Conservation (phyloP, 306 rosid species). For the Luffa acutangula region DNA sequence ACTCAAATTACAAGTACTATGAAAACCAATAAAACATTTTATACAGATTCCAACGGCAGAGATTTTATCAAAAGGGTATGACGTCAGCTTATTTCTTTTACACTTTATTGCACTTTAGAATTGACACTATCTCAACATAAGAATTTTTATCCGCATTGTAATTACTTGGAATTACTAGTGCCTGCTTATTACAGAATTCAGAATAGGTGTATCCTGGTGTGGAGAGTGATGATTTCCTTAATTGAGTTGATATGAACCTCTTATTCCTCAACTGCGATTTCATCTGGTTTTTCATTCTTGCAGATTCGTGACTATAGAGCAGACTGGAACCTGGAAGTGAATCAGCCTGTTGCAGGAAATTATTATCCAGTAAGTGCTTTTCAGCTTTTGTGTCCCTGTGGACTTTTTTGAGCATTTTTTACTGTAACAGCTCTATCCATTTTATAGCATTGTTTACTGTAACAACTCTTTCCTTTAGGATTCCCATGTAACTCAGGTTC, state of each 20-base stretch:
- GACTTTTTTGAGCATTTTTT: neutral
- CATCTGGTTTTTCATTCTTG: neutral
- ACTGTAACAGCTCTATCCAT: neutral
- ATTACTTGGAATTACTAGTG: neutral
- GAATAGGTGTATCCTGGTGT: neutral
- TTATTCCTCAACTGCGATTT: neutral
- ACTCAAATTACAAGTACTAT: slow-evolving; percentile 53
- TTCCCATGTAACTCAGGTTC: neutral
- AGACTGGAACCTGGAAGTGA: slow-evolving; percentile 46
- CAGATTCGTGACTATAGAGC: slow-evolving; percentile 45
- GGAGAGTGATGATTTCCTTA: neutral
- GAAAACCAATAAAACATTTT: slow-evolving; percentile 65
- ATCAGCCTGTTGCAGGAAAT: slow-evolving; percentile 54
- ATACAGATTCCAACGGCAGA: slow-evolving; percentile 87
- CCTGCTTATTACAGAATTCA: neutral
- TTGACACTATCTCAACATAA: neutral
- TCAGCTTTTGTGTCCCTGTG: neutral
- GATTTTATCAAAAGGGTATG: slow-evolving; percentile 84
- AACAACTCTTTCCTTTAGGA: neutral
- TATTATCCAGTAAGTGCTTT: slow-evolving; percentile 39
- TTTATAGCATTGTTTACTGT: neutral
- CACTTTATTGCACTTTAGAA: neutral
- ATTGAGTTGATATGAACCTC: neutral
- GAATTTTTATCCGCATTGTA: neutral
- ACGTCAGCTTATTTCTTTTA: neutral